These are phyloP conservation scores for Nakataea oryzae DNA, from an alignment of 2,329 filamentous ascomycete genomes.

Conservation along the genomic window DNA sequence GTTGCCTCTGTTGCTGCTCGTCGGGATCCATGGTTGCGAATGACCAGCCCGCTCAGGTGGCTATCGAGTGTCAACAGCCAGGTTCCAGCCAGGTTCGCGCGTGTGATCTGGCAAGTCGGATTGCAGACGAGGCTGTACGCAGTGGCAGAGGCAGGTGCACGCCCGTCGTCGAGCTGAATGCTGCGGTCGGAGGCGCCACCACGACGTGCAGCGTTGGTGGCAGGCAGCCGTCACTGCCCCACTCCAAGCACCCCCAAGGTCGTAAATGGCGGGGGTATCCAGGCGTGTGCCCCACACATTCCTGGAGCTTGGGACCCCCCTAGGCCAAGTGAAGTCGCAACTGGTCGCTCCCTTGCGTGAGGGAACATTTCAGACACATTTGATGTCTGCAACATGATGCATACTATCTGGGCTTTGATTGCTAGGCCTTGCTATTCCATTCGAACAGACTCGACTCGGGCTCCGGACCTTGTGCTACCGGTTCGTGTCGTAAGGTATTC, in stretches of 20 bases:
- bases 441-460: too few relatives aligned
- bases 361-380: too few relatives aligned
- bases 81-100: neutral
- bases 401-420: too few relatives aligned
- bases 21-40: slow-evolving; percentile 33
- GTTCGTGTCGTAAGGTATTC: too few relatives aligned
- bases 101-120: neutral
- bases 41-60: neutral
- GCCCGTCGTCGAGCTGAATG: neutral
- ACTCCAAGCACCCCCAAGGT: neutral
- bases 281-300: neutral
- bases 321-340: too few relatives aligned
- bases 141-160: neutral
- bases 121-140: neutral
- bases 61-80: neutral
- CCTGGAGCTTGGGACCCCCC: neutral
- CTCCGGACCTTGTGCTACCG: too few relatives aligned
- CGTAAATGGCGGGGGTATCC: neutral
- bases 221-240: neutral
- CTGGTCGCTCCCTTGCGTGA: too few relatives aligned
- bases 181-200: neutral
- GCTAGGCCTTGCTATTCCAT: too few relatives aligned
- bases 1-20: slow-evolving; percentile 24
- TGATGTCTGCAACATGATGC: too few relatives aligned
- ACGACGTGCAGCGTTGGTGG: neutral